Base-by-base conservation (phyloP, 345 rosid species). In the Euphorbia lathyris region DNA sequence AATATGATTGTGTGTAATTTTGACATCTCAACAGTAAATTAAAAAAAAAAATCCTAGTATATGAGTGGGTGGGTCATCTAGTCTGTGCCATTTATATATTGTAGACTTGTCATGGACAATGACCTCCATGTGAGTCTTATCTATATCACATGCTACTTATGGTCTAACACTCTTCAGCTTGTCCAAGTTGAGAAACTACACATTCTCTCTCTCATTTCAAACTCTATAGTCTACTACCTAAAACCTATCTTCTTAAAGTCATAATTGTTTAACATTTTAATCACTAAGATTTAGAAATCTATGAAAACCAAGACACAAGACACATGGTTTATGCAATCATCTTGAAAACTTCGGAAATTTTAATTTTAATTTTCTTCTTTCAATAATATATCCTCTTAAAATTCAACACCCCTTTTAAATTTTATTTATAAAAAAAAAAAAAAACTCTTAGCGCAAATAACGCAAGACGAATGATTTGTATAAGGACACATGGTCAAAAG, bases 41-140 rank as follows among this genome's bases (percentile, higher is more conserved):
- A 34, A 34, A 34, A 34, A 34, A 7, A 34, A 34, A 34, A 34
- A 34, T 5, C 63, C 10, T 6, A 14, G 16, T 14, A 30, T 20
- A n/a, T 23, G n/a, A 26, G 55, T 64, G 67, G 67, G 67, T 64
- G 36, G 47, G 47, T 9, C 14, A 63, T 13, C 67, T 47, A 45
- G 20, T 20, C 38, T 10, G 5, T 16, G 26, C 22, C 6, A 30
- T 63, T 43, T 11, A 32, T 9, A 14, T 4, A 61, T 2, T 62
- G 16, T 62, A 51, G 56, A 45, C 51, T 20, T 51, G 25, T 62
- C 17, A 36, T 62, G 5, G 66, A 63, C 48, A 42, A 11, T 42
- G 52, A 59, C 64, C 20, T 20, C 19, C 47, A 66, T 48, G 53
- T 17, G 34, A 20, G 27, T 36, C 66, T 36, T 47, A n/a, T 17